A percentile compares a stretch with the other conserved stretches of the same genome.
Evolutionary conservation across 2,329 filamentous ascomycete species (phyloP).

Genomic region (Sclerotinia spermophila): DNA sequence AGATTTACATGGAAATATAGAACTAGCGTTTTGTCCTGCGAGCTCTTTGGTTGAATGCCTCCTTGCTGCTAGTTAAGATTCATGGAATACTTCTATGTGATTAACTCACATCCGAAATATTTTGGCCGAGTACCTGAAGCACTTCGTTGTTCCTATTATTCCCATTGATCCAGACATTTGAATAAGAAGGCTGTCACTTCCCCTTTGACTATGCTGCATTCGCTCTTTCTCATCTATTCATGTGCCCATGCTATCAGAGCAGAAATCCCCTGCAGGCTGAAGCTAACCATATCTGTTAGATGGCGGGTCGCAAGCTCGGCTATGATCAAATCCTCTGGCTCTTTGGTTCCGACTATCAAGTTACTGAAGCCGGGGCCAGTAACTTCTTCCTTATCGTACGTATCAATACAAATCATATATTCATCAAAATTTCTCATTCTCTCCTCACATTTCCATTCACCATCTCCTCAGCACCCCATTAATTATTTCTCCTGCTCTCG

Average conservation of each 20-base stretch:
- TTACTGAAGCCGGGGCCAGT: slow-evolving; percentile 82
- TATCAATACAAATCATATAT: not conserved
- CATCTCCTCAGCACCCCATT: not conserved
- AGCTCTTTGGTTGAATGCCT: not conserved
- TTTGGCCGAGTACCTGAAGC: no score
- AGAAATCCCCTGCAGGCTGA: not conserved
- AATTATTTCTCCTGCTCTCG: not conserved
- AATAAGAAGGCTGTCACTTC: not conserved
- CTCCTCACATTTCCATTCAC: not conserved
- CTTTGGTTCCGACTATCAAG: slow-evolving; percentile 60
- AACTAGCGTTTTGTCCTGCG: not conserved
- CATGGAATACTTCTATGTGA: not conserved
- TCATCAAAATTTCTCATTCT: no score
- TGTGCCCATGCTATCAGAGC: not conserved
- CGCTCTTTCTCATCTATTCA: not conserved
- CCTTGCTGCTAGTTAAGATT: not conserved
- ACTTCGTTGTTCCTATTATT: not conserved
- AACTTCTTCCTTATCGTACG: slow-evolving; percentile 77
- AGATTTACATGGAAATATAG: not conserved
- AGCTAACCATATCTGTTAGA: slow-evolving; percentile 27
- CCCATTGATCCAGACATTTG: not conserved
- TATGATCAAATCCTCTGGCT: slow-evolving; percentile 92
- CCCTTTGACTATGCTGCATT: not conserved
- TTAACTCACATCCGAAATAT: not conserved
- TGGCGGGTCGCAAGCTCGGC: slow-evolving; percentile 65